Evolutionary conservation across 225 moss, liverwort and hornwort genomes (phyloP).

Genomic region (Physcomitrellopsis africana): DNA sequence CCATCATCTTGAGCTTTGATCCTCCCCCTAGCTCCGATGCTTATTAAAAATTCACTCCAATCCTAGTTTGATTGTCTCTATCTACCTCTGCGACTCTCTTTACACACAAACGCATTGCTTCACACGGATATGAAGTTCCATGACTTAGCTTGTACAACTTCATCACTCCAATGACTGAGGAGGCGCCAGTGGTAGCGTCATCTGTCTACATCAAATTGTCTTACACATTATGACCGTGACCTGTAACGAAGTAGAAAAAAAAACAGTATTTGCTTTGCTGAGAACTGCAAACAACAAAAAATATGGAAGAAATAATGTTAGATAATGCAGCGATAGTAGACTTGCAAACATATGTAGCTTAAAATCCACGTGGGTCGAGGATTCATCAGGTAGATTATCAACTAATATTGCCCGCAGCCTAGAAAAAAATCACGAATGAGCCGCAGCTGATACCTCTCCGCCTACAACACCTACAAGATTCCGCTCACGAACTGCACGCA

Average conservation of each 20-base stretch:
- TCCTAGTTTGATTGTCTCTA: neutral
- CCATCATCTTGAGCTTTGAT: constrained; percentile 26
- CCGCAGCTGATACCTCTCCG: constrained; percentile 2
- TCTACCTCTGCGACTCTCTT: constrained; percentile 12
- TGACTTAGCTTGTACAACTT: constrained; percentile 29
- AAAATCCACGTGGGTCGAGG: neutral
- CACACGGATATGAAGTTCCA: constrained; percentile 14
- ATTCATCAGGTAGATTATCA: constrained; percentile 8
- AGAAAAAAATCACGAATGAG: neutral
- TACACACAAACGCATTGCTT: neutral
- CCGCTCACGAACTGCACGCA: neutral
- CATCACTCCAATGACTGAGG: constrained; percentile 30
- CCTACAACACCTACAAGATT: neutral
- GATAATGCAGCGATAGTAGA: constrained; percentile 17
- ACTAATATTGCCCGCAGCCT: neutral
- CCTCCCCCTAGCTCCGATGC: neutral
- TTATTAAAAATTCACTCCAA: constrained; percentile 17
- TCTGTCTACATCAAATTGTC: constrained; percentile 19
- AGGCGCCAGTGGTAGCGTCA: constrained; percentile 3
- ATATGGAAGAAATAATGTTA: neutral
- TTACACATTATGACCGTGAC: constrained; percentile 11
- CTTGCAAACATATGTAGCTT: neutral
- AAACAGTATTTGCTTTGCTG: constrained; percentile 20
- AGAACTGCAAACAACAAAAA: constrained; percentile 6
- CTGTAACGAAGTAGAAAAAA: constrained; percentile 11